A percentile compares a stretch with the other conserved stretches of the same genome.
These are phyloP conservation scores for Zymoseptoria tritici DNA, from an alignment of 2,329 filamentous ascomycete genomes.

Conservation along the genomic window DNA sequence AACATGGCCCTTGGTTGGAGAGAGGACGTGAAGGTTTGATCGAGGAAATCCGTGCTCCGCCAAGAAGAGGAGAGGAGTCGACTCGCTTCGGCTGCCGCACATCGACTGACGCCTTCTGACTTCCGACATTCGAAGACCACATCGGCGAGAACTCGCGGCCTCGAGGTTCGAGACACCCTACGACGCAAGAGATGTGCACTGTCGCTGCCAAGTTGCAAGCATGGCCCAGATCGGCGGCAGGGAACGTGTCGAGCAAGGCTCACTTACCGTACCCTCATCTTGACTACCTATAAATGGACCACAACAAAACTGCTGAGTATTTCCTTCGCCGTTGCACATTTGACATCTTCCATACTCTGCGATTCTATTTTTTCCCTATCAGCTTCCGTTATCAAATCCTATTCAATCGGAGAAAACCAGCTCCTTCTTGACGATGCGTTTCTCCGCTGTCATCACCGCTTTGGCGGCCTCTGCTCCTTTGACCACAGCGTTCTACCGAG, in stretches of 20 bases:
- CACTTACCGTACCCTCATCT: not conserved
- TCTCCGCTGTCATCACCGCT: slow-evolving; percentile 24
- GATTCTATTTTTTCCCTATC: not conserved
- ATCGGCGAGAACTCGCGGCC: not conserved
- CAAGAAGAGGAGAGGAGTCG: not conserved
- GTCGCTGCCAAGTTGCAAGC: not conserved
- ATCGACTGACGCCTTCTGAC: too few relatives aligned
- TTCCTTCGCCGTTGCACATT: not conserved
- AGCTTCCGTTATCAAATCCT: not conserved
- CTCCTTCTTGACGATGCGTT: slow-evolving; percentile 19
- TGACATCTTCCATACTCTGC: not conserved
- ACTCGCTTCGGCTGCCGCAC: not conserved
- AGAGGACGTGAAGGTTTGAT: not conserved
- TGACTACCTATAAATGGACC: not conserved
- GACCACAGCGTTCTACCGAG: slow-evolving; percentile 34
- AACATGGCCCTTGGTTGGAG: not conserved
- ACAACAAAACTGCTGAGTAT: not conserved
- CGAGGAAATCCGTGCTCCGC: not conserved
- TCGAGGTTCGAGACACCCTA: not conserved
- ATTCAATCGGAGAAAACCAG: not conserved
- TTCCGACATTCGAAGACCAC: not conserved
- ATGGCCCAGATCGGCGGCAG: not conserved
- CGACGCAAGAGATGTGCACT: not conserved
- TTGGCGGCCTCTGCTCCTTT: slow-evolving; percentile 28
- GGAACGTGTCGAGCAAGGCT: not conserved